Base-by-base conservation (phyloP, 306 rosid genomes). In the Quillaja saponaria region DNA sequence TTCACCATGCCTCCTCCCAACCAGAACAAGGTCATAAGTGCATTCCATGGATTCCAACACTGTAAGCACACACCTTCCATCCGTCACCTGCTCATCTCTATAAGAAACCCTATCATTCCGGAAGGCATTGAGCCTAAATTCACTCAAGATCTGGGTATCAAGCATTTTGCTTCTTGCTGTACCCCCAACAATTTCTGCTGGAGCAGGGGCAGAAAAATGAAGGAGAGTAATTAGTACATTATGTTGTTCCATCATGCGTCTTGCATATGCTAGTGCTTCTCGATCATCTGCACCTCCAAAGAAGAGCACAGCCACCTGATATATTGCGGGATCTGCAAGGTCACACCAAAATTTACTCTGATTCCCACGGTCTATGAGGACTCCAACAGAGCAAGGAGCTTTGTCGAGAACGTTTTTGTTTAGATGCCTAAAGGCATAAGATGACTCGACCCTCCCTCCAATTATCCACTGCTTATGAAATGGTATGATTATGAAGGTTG, bases 361-460 rank as follows among this genome's bases (percentile, higher is more conserved):
- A 34, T 47, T 71, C 10, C 90, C 88, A 6, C 78, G 82, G 55
- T 90, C 90, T 1, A 87, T 56, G 0, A 90, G 87, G 51, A 87
- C 69, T 0, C 95, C 95, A 28, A 90, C 88, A 0, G 95, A 80
- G 68, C 97, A 90, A 49, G 97, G 95, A 19, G 97, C 86, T 64
- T 79, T 81, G n/a, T 80, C 90, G 10, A 82, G 86, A n/a, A 85
- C 85, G 17, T 75, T 83, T 40, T 68, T 69, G 80, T 83, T 81
- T 16, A 84, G 69, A 10, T 77, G 80, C 40, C 79, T 69, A 25
- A 57, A 71, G 41, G 78, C 73, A 58, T 54, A 50, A 34, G 78
- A 63, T 10, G 84, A 60, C 49, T 75, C 76, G 7, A 56, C 69
- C 41, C 70, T 71, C 15, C 71, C 66, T 19, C 70, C 86, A 19